Conservation (phyloP, 768 basidiomycete species). For the Saitozyma sp. region DNA sequence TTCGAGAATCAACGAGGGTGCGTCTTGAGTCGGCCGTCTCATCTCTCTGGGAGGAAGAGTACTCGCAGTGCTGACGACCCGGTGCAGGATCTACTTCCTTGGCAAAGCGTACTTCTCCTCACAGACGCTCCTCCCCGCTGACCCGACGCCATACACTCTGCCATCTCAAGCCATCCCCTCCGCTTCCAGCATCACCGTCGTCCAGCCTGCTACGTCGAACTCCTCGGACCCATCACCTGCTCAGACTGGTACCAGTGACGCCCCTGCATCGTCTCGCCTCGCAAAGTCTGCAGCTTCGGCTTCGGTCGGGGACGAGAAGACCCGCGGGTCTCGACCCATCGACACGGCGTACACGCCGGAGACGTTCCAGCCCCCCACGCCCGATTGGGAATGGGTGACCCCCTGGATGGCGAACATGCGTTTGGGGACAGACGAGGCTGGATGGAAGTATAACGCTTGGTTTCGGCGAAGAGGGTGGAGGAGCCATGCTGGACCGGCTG, state of each 20-base stretch:
- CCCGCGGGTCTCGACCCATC: constrained; percentile 12
- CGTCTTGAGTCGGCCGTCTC: not conserved
- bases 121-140: constrained; percentile 32
- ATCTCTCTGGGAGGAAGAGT: too few species aligned
- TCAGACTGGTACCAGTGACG: too few species aligned
- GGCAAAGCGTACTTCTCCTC: constrained; percentile 46
- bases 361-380: constrained; percentile 40
- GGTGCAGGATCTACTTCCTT: constrained; percentile 29
- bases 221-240: too few species aligned
- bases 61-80: too few species aligned
- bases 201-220: not conserved
- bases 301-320: too few species aligned
- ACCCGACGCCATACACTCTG: constrained; percentile 42
- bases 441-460: constrained; percentile 49
- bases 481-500: constrained; percentile 31
- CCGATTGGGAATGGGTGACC: constrained; percentile 41
- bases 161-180: constrained; percentile 28
- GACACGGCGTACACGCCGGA: constrained; percentile 42
- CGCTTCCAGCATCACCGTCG: constrained; percentile 28
- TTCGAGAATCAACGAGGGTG: constrained; percentile 48
- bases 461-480: constrained; percentile 41
- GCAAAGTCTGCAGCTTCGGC: too few species aligned
- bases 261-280: too few species aligned
- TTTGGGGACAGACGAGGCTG: constrained; percentile 39
- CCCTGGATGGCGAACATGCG: constrained; percentile 50